Evolutionary conservation across 202 grass and related monocot genomes (phyloP), one percentile per base, ranked within the genome.

Genomic region (Zizania palustris): DNA sequence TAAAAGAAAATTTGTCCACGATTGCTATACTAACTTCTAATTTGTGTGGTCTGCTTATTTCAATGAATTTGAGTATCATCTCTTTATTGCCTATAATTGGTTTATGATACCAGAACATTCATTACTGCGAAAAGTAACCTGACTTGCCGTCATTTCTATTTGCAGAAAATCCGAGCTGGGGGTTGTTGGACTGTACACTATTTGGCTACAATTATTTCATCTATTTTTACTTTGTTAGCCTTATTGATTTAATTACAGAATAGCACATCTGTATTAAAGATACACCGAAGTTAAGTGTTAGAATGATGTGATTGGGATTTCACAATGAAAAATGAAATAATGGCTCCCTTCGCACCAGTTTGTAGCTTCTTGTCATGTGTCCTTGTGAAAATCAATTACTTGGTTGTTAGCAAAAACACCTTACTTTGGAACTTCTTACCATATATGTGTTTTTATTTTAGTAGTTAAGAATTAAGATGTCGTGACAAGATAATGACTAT

Each of bases 111-210:
- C 39, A 45, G 34, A 37, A 3, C 34, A 43, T 22, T 44, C 12
- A 37, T 18, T 36, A 21, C n/a, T 4, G 41, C 71, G 10, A 13
- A 59, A 60, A n/a, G 35, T 72, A 55, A 67, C 44, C 76, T 84
- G 35, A 84, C 76, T 75, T 62, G 60, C 65, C 72, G n/a, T 65
- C 58, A 73, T 88, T 84, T 37, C 7, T 82, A 13, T 72, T 70
- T 74, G 77, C 91, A 93, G 91, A 87, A 88, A 35, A 60, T 86
- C 69, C 67, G 16, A 74, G 82, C 82, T 49, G 82, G 77, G 22
- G 67, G 55, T 20, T 28, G 28, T 28, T 83, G 88, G 82, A 88
- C 75, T 57, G 57, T 81, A 28, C 43, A 81, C 58, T 90, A 66
- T 86, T 82, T 1, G 43, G 86, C 79, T 69, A 83, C 82, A 54